Evolutionary conservation across 176 grass and related monocot genomes (phyloP).

Genomic region (Carex myosuroides): DNA sequence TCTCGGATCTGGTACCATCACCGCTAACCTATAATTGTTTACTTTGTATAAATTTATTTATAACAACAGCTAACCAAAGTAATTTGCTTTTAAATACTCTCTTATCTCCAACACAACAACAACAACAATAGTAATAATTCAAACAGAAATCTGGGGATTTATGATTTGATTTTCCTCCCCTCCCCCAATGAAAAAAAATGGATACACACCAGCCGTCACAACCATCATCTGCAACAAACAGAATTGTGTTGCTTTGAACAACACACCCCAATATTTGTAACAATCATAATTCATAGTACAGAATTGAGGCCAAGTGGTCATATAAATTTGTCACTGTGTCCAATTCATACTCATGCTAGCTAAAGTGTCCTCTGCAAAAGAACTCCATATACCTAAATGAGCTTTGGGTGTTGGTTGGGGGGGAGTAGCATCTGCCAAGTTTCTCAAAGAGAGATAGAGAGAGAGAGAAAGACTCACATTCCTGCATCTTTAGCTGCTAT

Average conservation of each 20-base stretch:
- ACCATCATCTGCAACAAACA: not conserved
- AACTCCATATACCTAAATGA: not conserved
- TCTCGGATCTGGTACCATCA: conserved; percentile 73
- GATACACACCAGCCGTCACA: not conserved
- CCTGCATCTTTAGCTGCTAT: conserved; percentile 73
- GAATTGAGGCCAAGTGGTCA: not conserved
- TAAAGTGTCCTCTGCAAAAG: not conserved
- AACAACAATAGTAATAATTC: not conserved
- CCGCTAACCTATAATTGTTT: conserved; percentile 42
- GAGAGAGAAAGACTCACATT: conserved; percentile 48
- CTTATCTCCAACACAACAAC: no score
- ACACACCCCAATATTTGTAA: not conserved
- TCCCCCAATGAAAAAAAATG: not conserved
- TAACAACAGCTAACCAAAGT: not conserved
- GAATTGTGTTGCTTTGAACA: not conserved
- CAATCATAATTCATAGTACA: not conserved
- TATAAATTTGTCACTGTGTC: not conserved
- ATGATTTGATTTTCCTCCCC: not conserved
- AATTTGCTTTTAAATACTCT: not conserved
- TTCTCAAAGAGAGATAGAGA: not conserved
- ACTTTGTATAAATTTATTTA: not conserved
- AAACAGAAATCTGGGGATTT: not conserved
- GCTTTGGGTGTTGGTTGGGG: not conserved
- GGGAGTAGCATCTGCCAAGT: no score
- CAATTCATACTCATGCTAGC: not conserved